Base-by-base conservation (phyloP, 2,329 filamentous ascomycete genomes). In the Neonectria punicea region DNA sequence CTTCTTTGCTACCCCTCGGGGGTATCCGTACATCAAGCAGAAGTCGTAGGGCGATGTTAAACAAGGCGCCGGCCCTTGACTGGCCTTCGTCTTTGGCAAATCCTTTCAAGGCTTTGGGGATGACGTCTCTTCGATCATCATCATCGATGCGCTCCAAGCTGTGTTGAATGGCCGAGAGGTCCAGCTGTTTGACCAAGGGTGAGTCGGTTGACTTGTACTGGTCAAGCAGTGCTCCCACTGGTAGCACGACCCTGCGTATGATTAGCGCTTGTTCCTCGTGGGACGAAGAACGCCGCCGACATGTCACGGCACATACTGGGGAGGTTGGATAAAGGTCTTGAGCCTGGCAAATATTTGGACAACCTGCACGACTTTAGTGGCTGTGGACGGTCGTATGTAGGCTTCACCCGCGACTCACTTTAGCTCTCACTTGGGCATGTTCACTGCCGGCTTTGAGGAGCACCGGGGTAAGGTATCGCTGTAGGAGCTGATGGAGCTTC, bases 141-240 rank as follows among this genome's bases (percentile, higher is more conserved):
- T 82, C 78, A 34, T 82, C 78, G 22, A 87, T 76, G 3, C 86
- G 83, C 46, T 82, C 78, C 30, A 88, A 74, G 46, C 95, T 96
- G 76, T 97, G 93, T 74, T 97, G 93, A 41, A 98, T 92, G 76
- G 97, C 97, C 18, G 92, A 85, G 44, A 98, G 83, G 79, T 98
- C 94, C 72, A 98, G 92, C 76, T 97, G 93, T 68, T 93, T 91
- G 69, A 99, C 89, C 41, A 98, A 84, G 1, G 90, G 83, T 13
- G 90, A 91, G 43, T 89, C 84, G 41, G 88, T 89, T 22, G 92
- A 75, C 78, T 97, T 97, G 84, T 97, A 98, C 78, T 98, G 96
- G 71, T 94, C 91, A 59, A 98, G 80, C 18, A 99, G 85, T 16
- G 90, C 89, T n/a, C 89, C 87, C 13, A 98, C 94, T 0, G 96